phyloP scores from a whole-genome alignment of 176 grass and related monocot species.

The Musa troglodytarum region DNA sequence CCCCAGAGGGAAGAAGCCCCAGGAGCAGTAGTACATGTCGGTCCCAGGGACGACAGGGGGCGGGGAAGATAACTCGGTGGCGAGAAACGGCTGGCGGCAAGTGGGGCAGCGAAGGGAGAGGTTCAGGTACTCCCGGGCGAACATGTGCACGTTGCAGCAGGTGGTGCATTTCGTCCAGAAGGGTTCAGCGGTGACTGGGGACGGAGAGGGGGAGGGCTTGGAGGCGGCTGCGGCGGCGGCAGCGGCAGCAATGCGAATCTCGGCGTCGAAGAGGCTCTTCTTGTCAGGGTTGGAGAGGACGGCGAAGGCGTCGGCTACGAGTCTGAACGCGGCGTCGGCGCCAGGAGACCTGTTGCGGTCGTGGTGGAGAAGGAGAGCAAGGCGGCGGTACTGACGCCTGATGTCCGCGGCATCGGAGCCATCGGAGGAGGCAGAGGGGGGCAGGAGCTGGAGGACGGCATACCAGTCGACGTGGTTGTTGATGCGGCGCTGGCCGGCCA shows the following conservation, averaged over 20 bases:
- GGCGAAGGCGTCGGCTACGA: conserved; percentile 42
- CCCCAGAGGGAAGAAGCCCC: conserved; percentile 94
- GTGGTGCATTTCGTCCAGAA: conserved; percentile 90
- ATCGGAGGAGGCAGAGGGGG: not conserved
- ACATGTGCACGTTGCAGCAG: conserved; percentile 77
- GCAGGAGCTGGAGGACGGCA: conserved; percentile 50
- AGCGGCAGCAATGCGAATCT: conserved; percentile 7
- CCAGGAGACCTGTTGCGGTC: conserved; percentile 29
- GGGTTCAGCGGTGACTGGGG: not conserved
- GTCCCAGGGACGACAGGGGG: conserved; percentile 76
- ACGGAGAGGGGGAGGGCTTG: not conserved
- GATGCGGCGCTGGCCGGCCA: conserved; percentile 19
- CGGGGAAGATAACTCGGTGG: conserved; percentile 37
- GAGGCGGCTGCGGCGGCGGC: conserved; percentile 3
- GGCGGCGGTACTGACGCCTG: conserved; percentile 45
- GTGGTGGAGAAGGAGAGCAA: conserved; percentile 44
- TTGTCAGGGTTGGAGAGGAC: conserved; percentile 39
- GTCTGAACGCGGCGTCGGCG: conserved; percentile 31
- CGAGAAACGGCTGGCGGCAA: conserved; percentile 55
- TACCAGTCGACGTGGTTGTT: conserved; percentile 35
- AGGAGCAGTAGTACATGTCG: conserved; percentile 93
- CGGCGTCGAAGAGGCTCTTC: conserved; percentile 9
- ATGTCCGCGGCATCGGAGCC: conserved; percentile 20
- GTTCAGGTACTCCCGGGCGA: conserved; percentile 35
- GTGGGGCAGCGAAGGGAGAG: conserved; percentile 71